Evolutionary conservation across 805 yeast species (phyloP).

Genomic region (Candida coquimbonensis): DNA sequence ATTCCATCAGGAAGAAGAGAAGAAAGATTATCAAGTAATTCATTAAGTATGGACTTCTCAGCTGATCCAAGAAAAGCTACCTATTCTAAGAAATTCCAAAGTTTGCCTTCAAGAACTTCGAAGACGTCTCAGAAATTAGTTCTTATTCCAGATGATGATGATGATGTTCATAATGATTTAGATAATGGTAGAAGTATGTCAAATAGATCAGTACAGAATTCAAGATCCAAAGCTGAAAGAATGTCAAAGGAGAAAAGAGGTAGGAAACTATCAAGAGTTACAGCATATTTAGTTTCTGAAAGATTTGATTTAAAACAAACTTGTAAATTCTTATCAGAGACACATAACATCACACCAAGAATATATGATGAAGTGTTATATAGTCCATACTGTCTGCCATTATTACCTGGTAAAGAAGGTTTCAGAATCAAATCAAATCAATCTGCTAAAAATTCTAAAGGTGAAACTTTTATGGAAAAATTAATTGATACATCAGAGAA

Average conservation of each 20-base stretch:
- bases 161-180: slow-evolving; percentile 1
- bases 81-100: slow-evolving; percentile 43
- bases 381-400: slow-evolving; percentile 81
- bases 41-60: slow-evolving; percentile 13
- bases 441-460: slow-evolving; percentile 31
- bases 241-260: slow-evolving; percentile 41
- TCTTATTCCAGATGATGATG: slow-evolving; percentile 59
- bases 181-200: slow-evolving; percentile 3
- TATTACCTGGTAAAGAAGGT: slow-evolving; percentile 78
- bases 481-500: slow-evolving; percentile 76
- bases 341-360: slow-evolving; percentile 82
- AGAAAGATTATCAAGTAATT: slow-evolving; percentile 34
- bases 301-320: slow-evolving; percentile 62
- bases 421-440: slow-evolving; percentile 65
- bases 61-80: slow-evolving; percentile 12
- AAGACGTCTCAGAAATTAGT: slow-evolving; percentile 83
- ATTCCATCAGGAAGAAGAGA: slow-evolving; percentile 67
- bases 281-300: slow-evolving; percentile 88
- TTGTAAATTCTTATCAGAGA: slow-evolving; percentile 52
- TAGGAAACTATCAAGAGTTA: slow-evolving; percentile 70
- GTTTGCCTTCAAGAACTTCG: slow-evolving; percentile 69
- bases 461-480: slow-evolving; percentile 55
- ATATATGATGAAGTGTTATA: slow-evolving; percentile 90
- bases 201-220: slow-evolving; percentile 1
- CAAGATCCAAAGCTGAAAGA: slow-evolving; percentile 39